Evolutionary conservation across 176 grass and related monocot genomes (phyloP), one percentile per base, ranked within the genome.

Genomic region (Zoysia pacifica): DNA sequence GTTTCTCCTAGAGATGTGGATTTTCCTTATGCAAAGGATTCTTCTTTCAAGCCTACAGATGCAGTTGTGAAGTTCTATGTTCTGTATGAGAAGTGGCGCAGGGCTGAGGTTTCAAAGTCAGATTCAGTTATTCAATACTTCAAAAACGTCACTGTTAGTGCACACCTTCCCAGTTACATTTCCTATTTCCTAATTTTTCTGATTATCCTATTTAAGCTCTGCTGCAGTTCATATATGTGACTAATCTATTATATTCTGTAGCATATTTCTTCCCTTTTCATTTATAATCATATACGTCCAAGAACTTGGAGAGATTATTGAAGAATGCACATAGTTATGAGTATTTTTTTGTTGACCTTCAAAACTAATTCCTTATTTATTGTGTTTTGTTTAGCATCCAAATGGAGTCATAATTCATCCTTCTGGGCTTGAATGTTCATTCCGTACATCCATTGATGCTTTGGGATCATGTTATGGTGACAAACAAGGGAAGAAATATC

Each of bases 11-110:
- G 93, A 93, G 90, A 93, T 59, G 11, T 78, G 78, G 82, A 91
- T 37, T 79, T 83, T 35, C 91, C 83, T 19, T 88, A 80, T 90
- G 75, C 43, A 1, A 91, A 87, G 74, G 67, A 90, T 68, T 78
- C 84, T 16, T 66, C 69, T 51, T 54, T 41, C 67, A 93, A 73
- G 20, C 90, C 93, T 79, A 76, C 83, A 9, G 70, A 79, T 77
- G 68, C 62, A 42, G 55, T 85, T 65, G 90, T 97, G 7, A 97
- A 97, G 51, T 85, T 93, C 39, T 97, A 90, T 58, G 76, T 97
- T 78, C 74, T 93, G 48, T 97, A 84, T 59, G 93, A 97, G 69
- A 93, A 87, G 72, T 97, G 90, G 90, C 77, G 35, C n/a, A 86
- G 90, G 42, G 93, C 80, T 82, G 90, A 93, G n/a, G 77, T 53